Evolutionary conservation across 345 rosid genomes (phyloP), one percentile per base, ranked within the genome.

Genomic region (Brassica cretica): DNA sequence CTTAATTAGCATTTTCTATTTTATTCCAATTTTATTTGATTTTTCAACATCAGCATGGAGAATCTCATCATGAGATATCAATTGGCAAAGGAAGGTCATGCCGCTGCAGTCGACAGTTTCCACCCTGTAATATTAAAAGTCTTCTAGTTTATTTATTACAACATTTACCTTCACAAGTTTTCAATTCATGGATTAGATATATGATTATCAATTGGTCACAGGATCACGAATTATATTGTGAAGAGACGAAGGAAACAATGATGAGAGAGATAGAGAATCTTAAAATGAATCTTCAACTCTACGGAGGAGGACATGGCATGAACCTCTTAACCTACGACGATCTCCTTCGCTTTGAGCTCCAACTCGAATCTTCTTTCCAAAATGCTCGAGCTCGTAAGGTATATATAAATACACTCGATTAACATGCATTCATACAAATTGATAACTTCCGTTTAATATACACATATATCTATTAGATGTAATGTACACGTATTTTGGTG

Each of bases 61-160:
- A 68, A 76, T 68, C 51, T 76, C 68, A 76, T 76, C 51, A 68
- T 76, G 68, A 68, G 74, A 60, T 76, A 68, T 12, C 74, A 61
- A 76, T 46, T 14, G 79, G 63, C 41, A 60, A 76, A 61, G 64
- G 64, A 64, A 61, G 74, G 74, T 32, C 74, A 75, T 15, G 15
- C 73, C 24, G 5, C 78, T 66, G 66, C 72, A 67, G 59, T 37
- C 29, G 41, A 66, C 78, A 75, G 78, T 75, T 66, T 67, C 60
- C 72, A 75, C 32, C 46, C 41, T 6, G 73, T 75, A 75, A 58
- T 58, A 55, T 15, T 56, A 39, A 56, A 2, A 25, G 1, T 4
- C 3, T 35, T 56, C 8, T 29, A 32, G 9, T 53, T 35, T 14
- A 21, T 66, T 1, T 5, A 33, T 55, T 8, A n/a, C 24, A 30